Evolutionary conservation across 2,329 filamentous ascomycete species (phyloP), one percentile per base, ranked within the genome.

Genomic region (Neonectria faginata): DNA sequence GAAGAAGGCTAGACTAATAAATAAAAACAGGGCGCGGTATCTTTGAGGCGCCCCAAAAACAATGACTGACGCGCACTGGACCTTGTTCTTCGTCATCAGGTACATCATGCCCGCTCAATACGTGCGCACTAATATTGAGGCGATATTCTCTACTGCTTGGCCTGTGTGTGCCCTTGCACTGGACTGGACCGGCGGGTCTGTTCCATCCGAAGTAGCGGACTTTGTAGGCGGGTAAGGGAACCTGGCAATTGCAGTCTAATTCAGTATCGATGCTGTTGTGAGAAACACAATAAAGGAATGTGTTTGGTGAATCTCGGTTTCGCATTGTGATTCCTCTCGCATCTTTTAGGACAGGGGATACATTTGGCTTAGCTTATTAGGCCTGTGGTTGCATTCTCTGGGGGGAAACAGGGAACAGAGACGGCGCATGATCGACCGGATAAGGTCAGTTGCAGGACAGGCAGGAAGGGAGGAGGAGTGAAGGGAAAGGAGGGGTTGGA

Each of bases 81-180:
- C 10, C n/a, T 50, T 11, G 47, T 5, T 18, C 47, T 31, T 51
- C 27, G n/a, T 31, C 29, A 20, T 33, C 9, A 25, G 39, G 16
- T 18, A 18, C 39, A n/a, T 18, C n/a, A 41, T 18, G 18, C 25
- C 18, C 16, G 25, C 45, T 10, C 14, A n/a, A 31, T 31, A 29
- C 47, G n/a, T 18, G 8, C 16, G 27, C 29, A 51, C 11, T 31
- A 31, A 36, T n/a, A 16, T 10, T 18, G n/a, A 48, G n/a, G 8
- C n/a, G 29, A 51, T 51, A 33, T 51, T 50, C 29, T n/a, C 47
- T 18, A 22, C 48, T 33, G n/a, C 48, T 33, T 51, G 48, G 29
- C 29, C 18, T 2, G 27, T 27, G 14, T 2, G 27, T 27, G 14
- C 47, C n/a, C 27, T 50, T 14, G 39, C 39, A 42, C 39, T 29